phyloP scores from a whole-genome alignment of 176 grass and related monocot genomes.

The Themeda triandra region DNA sequence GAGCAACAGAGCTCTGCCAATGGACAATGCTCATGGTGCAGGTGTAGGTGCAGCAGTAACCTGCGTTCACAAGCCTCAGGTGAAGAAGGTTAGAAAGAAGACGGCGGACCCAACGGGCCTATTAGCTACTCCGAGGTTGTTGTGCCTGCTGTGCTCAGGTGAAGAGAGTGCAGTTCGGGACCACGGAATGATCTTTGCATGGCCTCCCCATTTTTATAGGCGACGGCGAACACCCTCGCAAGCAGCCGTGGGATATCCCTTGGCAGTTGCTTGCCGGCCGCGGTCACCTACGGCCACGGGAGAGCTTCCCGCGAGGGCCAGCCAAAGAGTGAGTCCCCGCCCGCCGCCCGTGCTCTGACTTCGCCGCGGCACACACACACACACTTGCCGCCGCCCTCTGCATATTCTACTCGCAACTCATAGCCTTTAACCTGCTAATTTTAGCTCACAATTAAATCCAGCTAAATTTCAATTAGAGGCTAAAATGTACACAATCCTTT shows the following conservation, averaged over 20 bases:
- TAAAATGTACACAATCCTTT: too few relatives aligned
- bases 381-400: slow-evolving; percentile 24
- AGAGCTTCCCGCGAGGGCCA: slow-evolving; percentile 27
- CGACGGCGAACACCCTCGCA: neutral
- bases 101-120: neutral
- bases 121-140: neutral
- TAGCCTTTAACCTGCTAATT: too few relatives aligned
- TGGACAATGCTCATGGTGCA: neutral
- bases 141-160: neutral
- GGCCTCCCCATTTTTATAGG: slow-evolving; percentile 22
- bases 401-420: neutral
- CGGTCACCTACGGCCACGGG: slow-evolving; percentile 39
- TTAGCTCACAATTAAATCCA: too few relatives aligned
- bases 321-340: neutral
- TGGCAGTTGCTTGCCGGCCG: slow-evolving; percentile 40
- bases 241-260: slow-evolving; percentile 27
- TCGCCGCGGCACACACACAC: neutral
- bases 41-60: neutral
- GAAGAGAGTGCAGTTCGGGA: neutral
- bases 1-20: neutral
- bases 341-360: neutral
- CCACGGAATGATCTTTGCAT: slow-evolving; percentile 33
- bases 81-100: neutral
- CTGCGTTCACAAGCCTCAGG: neutral
- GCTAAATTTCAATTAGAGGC: too few relatives aligned